phyloP scores from a whole-genome alignment of 2,329 filamentous ascomycete species.

The Colletotrichum sp. region DNA sequence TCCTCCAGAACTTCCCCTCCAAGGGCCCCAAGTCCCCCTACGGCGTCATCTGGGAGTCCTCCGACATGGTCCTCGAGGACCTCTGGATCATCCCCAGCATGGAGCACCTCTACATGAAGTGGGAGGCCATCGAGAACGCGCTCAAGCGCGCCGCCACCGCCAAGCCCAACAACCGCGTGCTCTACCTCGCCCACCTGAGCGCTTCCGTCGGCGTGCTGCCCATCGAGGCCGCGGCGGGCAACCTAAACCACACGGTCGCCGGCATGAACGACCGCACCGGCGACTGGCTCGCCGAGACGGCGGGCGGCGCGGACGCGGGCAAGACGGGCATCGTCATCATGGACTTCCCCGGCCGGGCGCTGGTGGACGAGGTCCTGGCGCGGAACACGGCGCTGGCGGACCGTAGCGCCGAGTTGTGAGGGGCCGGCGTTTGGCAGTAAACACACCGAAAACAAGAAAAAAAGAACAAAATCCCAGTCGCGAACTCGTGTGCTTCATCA shows the following conservation, averaged over 20 bases:
- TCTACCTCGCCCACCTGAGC: constrained; percentile 53
- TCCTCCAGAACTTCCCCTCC: constrained; percentile 52
- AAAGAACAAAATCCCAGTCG: not conserved
- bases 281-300: constrained; percentile 38
- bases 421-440: too few species aligned
- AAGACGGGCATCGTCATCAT: constrained; percentile 52
- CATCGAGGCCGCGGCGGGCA: constrained; percentile 54
- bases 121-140: constrained; percentile 46
- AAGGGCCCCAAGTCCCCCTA: constrained; percentile 32
- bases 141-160: constrained; percentile 40
- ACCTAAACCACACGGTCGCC: constrained; percentile 42
- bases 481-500: not conserved
- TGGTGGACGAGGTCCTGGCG: constrained; percentile 46
- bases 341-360: constrained; percentile 50
- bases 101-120: constrained; percentile 50
- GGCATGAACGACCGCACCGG: constrained; percentile 58
- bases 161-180: constrained; percentile 33
- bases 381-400: constrained; percentile 39
- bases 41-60: constrained; percentile 50
- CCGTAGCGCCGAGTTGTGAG: constrained; percentile 6
- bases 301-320: constrained; percentile 21
- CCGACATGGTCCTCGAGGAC: constrained; percentile 52
- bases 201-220: constrained; percentile 54
- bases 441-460: not conserved
- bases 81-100: constrained; percentile 49